Conservation (phyloP, 2,329 filamentous ascomycete genomes). For the Pestalotiopsis sp. region DNA sequence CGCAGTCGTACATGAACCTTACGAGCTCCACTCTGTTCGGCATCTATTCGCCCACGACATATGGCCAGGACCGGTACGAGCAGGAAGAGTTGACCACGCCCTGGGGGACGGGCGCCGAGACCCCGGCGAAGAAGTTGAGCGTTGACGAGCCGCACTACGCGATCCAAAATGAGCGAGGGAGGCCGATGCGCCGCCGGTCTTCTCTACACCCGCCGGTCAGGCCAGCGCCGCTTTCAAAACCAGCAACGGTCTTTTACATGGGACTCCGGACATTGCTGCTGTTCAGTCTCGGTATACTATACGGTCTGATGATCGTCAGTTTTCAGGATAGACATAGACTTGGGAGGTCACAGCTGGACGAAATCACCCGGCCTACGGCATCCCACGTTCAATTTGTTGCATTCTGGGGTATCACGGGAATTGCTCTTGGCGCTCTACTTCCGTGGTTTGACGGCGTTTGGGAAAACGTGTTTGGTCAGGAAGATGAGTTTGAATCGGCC, state of each 20-base stretch:
- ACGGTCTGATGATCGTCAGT: slow-evolving; percentile 80
- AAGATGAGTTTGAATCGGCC: slow-evolving; percentile 20
- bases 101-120: slow-evolving; percentile 78
- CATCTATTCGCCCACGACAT: slow-evolving; percentile 77
- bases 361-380: slow-evolving; percentile 40
- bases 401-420: slow-evolving; percentile 82
- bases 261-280: slow-evolving; percentile 64
- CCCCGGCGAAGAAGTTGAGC: slow-evolving; percentile 54
- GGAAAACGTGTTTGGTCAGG: slow-evolving; percentile 54
- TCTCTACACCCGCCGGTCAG: slow-evolving; percentile 32
- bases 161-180: slow-evolving; percentile 30
- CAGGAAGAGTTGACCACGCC: slow-evolving; percentile 67
- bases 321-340: slow-evolving; percentile 72
- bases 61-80: slow-evolving; percentile 49
- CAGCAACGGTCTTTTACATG: slow-evolving; percentile 50
- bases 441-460: slow-evolving; percentile 84
- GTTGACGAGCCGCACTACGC: slow-evolving; percentile 31
- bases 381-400: slow-evolving; percentile 69
- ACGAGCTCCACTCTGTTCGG: slow-evolving; percentile 88
- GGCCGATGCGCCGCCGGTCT: slow-evolving; percentile 38
- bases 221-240: slow-evolving; percentile 29
- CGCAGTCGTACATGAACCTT: slow-evolving; percentile 81
- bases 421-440: slow-evolving; percentile 76
- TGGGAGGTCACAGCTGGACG: slow-evolving; percentile 60
- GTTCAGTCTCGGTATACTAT: slow-evolving; percentile 79